Conservation (phyloP, 2,329 filamentous ascomycete species). For the Xylaria sp. region DNA sequence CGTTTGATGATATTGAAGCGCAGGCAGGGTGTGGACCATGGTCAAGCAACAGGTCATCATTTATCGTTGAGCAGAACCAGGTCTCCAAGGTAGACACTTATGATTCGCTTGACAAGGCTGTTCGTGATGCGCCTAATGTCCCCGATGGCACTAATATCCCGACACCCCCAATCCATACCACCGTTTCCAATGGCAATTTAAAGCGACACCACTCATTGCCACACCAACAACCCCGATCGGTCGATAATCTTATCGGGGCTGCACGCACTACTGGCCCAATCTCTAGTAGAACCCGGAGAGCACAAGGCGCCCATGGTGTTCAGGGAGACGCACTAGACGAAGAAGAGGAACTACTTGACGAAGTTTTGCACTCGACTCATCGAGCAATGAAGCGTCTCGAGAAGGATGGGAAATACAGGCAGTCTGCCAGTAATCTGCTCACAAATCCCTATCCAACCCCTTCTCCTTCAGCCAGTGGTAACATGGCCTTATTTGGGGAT, state of each 20-base stretch:
- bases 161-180: slow-evolving; percentile 64
- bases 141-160: slow-evolving; percentile 58
- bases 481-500: slow-evolving; percentile 78
- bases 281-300: slow-evolving; percentile 82
- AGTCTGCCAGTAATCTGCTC: slow-evolving; percentile 72
- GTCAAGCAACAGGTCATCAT: slow-evolving; percentile 85
- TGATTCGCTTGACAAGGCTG: slow-evolving; percentile 69
- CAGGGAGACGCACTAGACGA: slow-evolving; percentile 96
- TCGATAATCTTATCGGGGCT: slow-evolving; percentile 70
- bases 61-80: slow-evolving; percentile 73
- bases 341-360: slow-evolving; percentile 94
- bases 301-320: slow-evolving; percentile 78
- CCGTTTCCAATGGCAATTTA: slow-evolving; percentile 61
- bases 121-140: slow-evolving; percentile 64
- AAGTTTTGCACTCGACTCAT: slow-evolving; percentile 82
- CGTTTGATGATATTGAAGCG: slow-evolving; percentile 88
- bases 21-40: slow-evolving; percentile 91
- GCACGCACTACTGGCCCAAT: slow-evolving; percentile 68
- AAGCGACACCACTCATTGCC: slow-evolving; percentile 74
- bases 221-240: slow-evolving; percentile 70
- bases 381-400: slow-evolving; percentile 78
- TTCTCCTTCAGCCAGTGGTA: slow-evolving; percentile 83
- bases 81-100: slow-evolving; percentile 65
- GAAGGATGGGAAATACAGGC: slow-evolving; percentile 62
- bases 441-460: slow-evolving; percentile 73